These are phyloP conservation scores for Paramecium sonneborni DNA, from an alignment of 73 alveolate species.

Conservation along the genomic window DNA sequence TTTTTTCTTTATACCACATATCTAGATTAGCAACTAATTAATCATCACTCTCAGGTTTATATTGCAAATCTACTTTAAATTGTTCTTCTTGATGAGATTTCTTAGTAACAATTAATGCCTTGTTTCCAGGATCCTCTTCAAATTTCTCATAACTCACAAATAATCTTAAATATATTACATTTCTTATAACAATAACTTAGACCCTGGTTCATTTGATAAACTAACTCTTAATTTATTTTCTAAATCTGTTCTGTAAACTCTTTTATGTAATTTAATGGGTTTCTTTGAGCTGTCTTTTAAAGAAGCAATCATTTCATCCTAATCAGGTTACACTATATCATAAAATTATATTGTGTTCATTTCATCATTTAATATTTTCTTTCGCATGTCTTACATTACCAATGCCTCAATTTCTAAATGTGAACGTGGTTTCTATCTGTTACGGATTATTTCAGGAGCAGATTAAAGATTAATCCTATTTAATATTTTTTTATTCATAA, in stretches of 20 bases:
- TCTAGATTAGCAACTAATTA: background rate
- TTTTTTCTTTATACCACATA: background rate
- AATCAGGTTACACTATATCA: slow-evolving; percentile 5
- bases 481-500: background rate
- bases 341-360: background rate
- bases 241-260: background rate
- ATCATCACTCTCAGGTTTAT: slow-evolving; percentile 1
- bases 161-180: background rate
- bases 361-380: slow-evolving; percentile 19
- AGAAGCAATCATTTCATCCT: background rate
- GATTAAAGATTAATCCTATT: background rate
- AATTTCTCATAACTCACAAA: background rate
- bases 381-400: background rate
- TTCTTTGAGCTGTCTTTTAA: background rate
- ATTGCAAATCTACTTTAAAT: background rate
- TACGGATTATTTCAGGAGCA: background rate
- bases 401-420: background rate
- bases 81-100: background rate
- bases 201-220: background rate
- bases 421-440: background rate
- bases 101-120: background rate
- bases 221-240: background rate
- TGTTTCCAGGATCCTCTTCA: background rate
- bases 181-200: background rate
- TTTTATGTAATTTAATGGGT: background rate